These are phyloP conservation scores for Ustilago sp. DNA, from an alignment of 1,284 basidiomycete species.

Conservation along the genomic window DNA sequence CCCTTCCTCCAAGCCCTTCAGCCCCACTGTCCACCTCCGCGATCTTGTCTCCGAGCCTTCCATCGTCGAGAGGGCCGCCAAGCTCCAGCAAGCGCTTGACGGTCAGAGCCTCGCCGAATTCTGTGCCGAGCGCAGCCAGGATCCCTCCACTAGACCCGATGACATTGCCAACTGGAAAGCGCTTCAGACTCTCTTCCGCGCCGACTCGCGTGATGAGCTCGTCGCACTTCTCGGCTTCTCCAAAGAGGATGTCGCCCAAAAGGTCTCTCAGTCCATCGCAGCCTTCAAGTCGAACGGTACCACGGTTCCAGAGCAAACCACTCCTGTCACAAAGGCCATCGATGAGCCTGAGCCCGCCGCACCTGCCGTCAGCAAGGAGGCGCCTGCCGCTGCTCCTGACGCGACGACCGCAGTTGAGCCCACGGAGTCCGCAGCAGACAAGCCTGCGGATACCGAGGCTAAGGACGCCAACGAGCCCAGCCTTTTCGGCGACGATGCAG, in stretches of 20 bases:
- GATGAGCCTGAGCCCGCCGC: slow-evolving; percentile 47
- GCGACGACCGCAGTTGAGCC: slow-evolving; percentile 6
- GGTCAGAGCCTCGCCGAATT: slow-evolving; percentile 68
- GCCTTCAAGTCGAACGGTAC: slow-evolving; percentile 72
- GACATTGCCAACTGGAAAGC: slow-evolving; percentile 80
- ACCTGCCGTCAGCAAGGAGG: slow-evolving; percentile 70
- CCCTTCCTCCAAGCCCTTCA: slow-evolving; percentile 58
- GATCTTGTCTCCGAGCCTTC: slow-evolving; percentile 77
- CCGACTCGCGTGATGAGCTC: slow-evolving; percentile 88
- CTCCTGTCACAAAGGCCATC: slow-evolving; percentile 67
- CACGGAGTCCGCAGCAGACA: slow-evolving; percentile 9
- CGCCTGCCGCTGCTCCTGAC: slow-evolving; percentile 73
- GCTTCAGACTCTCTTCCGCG: slow-evolving; percentile 85
- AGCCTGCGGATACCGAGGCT: slow-evolving; percentile 70
- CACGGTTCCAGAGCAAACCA: slow-evolving; percentile 55
- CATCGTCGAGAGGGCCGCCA: slow-evolving; percentile 82
- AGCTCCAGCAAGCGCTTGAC: slow-evolving; percentile 79
- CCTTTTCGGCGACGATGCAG: slow-evolving; percentile 84
- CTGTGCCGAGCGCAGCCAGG: slow-evolving; percentile 63
- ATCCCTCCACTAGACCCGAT: slow-evolving; percentile 70
- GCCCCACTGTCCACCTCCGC: slow-evolving; percentile 69
- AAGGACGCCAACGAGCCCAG: slow-evolving; percentile 73
- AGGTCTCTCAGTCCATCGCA: slow-evolving; percentile 84
- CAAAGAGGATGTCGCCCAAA: slow-evolving; percentile 83
- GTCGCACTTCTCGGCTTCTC: slow-evolving; percentile 92